Conservation (phyloP, 331 rosid genomes). For the Dryas integrifolia region DNA sequence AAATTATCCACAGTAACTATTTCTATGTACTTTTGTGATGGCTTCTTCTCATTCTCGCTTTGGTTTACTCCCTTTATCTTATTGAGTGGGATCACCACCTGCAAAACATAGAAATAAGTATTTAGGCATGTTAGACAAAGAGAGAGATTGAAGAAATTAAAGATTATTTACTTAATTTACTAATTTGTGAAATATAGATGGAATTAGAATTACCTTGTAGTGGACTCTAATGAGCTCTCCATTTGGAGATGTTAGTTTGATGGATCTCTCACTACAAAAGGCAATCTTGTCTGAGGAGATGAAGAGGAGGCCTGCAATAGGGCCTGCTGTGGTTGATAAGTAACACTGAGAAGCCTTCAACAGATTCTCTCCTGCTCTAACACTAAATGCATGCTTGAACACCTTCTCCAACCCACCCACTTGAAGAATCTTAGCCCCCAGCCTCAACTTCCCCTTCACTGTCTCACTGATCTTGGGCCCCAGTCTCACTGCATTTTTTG, state of each 20-base stretch:
- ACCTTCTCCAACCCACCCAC: conserved; percentile 63
- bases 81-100: conserved; percentile 55
- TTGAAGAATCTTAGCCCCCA: conserved; percentile 68
- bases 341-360: conserved; percentile 64
- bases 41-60: conserved; percentile 45
- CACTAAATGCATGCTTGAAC: conserved; percentile 48
- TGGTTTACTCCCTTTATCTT: conserved; percentile 51
- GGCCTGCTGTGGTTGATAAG: conserved; percentile 75
- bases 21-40: conserved; percentile 57
- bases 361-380: conserved; percentile 57
- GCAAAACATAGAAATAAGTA: conserved; percentile 12
- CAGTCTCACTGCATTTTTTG: conserved; percentile 41
- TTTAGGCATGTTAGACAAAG: background rate
- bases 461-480: conserved; percentile 59
- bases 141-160: too few relatives aligned
- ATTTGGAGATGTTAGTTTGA: conserved; percentile 44
- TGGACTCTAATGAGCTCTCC: conserved; percentile 47
- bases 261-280: conserved; percentile 70
- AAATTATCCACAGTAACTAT: conserved; percentile 53
- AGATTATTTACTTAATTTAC: too few relatives aligned
- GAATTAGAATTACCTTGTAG: conserved; percentile 48
- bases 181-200: background rate
- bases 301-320: conserved; percentile 75
- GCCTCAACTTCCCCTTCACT: conserved; percentile 60
- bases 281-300: conserved; percentile 64